phyloP scores from a whole-genome alignment of 1,284 basidiomycete species.

The Ganoderma multipileum region DNA sequence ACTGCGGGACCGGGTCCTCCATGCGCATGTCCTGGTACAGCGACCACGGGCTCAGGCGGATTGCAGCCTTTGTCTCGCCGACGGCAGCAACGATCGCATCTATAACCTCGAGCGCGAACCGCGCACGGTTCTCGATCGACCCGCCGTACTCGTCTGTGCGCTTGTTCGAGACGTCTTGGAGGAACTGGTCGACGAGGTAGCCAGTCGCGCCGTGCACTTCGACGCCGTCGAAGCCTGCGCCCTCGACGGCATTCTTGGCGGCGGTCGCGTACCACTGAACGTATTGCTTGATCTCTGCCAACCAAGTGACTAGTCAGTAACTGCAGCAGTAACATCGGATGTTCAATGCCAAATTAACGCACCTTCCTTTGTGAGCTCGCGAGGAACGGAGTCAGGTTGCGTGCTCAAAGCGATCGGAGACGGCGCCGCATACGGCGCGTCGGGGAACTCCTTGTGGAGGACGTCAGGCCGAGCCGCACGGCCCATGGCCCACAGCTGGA shows the following conservation, averaged over 20 bases:
- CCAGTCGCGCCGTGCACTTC: slow-evolving; percentile 43
- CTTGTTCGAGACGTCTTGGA: slow-evolving; percentile 53
- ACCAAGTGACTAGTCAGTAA: neutral
- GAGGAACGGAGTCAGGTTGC: slow-evolving; percentile 22
- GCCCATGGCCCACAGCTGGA: slow-evolving; percentile 56
- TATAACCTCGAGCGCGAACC: slow-evolving; percentile 57
- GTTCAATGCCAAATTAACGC: neutral
- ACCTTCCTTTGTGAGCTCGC: slow-evolving; percentile 27
- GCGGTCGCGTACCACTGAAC: slow-evolving; percentile 44
- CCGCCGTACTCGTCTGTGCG: slow-evolving; percentile 69
- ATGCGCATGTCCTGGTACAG: slow-evolving; percentile 36
- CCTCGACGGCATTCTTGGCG: slow-evolving; percentile 48
- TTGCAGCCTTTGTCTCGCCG: slow-evolving; percentile 48
- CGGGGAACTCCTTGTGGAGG: slow-evolving; percentile 33
- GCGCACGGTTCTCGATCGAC: slow-evolving; percentile 55
- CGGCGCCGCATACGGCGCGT: slow-evolving; percentile 42
- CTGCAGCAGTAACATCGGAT: neutral
- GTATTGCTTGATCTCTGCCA: slow-evolving; percentile 51
- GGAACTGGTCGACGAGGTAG: slow-evolving; percentile 50
- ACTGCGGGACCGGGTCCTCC: slow-evolving; percentile 54
- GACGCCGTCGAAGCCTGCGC: slow-evolving; percentile 55
- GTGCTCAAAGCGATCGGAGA: slow-evolving; percentile 42
- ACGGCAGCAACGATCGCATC: slow-evolving; percentile 49
- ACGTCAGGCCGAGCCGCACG: slow-evolving; percentile 42
- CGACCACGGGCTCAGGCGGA: slow-evolving; percentile 40